phyloP scores from a whole-genome alignment of 2,329 filamentous ascomycete species.

The Fusarium sp. region DNA sequence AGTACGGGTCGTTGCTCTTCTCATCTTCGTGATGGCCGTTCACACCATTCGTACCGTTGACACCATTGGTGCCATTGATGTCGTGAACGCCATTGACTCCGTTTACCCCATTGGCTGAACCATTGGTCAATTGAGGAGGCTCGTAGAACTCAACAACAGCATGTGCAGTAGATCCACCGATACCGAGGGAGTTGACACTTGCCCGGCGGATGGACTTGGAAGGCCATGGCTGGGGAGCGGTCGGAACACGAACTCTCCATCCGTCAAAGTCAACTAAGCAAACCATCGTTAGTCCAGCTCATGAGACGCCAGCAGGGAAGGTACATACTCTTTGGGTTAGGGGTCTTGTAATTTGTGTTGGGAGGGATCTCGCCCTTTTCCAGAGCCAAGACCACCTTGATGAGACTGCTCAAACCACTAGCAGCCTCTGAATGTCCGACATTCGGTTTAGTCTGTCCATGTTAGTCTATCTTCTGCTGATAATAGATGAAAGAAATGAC shows the following conservation, averaged over 20 bases:
- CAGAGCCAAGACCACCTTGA: conserved; percentile 40
- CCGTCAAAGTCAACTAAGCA: conserved; percentile 33
- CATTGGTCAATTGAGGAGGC: conserved; percentile 1
- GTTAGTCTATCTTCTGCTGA: not conserved
- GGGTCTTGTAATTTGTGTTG: conserved; percentile 37
- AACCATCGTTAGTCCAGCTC: not conserved
- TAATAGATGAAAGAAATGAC: conserved; percentile 24
- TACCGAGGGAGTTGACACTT: conserved; percentile 51
- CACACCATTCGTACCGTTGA: not conserved
- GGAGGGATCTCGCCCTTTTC: conserved; percentile 43
- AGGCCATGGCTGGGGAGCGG: conserved; percentile 35
- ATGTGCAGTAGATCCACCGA: conserved; percentile 57
- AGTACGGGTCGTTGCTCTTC: not conserved
- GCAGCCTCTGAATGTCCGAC: conserved; percentile 44
- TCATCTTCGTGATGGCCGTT: conserved; percentile 11
- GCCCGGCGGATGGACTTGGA: conserved; percentile 36
- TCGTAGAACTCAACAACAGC: conserved; percentile 48
- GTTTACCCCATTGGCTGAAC: not conserved
- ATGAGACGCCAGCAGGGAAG: not conserved
- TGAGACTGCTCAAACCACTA: conserved; percentile 41
- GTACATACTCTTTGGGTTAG: conserved; percentile 37
- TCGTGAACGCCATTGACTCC: not conserved
- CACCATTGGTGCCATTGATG: not conserved
- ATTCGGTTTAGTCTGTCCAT: conserved; percentile 42
- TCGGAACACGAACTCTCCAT: conserved; percentile 38